Percentiles rank a stretch among this genome's conserved stretches.
These are phyloP conservation scores for Peronospora belbahrii DNA, from an alignment of 352 stramenopile genomes.

Conservation along the genomic window DNA sequence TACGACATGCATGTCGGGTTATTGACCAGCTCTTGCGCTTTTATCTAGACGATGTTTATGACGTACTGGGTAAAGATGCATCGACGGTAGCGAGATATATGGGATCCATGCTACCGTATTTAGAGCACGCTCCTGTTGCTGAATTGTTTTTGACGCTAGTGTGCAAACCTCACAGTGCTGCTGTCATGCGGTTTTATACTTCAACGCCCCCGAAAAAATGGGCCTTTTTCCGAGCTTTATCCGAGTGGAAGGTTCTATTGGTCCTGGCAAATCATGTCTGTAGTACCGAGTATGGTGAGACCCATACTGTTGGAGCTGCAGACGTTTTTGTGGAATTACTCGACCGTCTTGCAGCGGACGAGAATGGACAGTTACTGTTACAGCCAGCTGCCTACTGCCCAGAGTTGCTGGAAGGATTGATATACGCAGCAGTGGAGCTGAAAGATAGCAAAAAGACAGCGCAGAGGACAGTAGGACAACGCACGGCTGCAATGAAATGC, in stretches of 20 bases:
- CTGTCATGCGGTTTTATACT: constrained; percentile 58
- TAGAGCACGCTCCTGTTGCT: constrained; percentile 75
- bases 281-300: constrained; percentile 47
- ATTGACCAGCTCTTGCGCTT: constrained; percentile 82
- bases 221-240: constrained; percentile 78
- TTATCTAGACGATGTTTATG: constrained; percentile 85
- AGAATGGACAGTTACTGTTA: constrained; percentile 84
- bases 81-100: constrained; percentile 71
- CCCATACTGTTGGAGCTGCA: constrained; percentile 69
- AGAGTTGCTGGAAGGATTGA: constrained; percentile 76
- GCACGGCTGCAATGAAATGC: constrained; percentile 80
- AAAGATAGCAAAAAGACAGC: constrained; percentile 23
- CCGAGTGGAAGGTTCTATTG: constrained; percentile 86
- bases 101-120: constrained; percentile 72
- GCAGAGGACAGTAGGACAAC: constrained; percentile 44
- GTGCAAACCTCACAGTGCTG: constrained; percentile 75
- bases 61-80: constrained; percentile 59
- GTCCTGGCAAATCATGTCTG: constrained; percentile 78
- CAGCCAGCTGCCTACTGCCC: constrained; percentile 79
- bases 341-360: constrained; percentile 78
- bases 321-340: constrained; percentile 87
- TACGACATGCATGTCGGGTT: constrained; percentile 84
- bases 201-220: constrained; percentile 76
- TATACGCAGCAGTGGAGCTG: constrained; percentile 43
- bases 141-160: constrained; percentile 85